phyloP scores from a whole-genome alignment of 1,284 basidiomycete species.

The Inonotus hispidus region DNA sequence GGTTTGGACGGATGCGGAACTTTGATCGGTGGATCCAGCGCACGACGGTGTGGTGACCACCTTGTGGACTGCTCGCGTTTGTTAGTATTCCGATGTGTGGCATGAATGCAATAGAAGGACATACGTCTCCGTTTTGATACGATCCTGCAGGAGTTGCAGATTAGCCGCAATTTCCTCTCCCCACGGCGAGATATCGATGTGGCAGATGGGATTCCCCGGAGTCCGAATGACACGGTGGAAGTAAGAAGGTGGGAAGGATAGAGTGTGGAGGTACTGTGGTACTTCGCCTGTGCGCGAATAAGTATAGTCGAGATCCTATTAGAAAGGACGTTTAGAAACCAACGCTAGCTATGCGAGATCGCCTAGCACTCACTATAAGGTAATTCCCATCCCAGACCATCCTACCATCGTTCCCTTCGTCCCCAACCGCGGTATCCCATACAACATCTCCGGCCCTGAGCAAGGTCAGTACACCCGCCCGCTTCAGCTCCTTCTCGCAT shows the following conservation, averaged over 20 bases:
- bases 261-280: slow-evolving; percentile 66
- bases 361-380: slow-evolving; percentile 54
- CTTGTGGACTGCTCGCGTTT: slow-evolving; percentile 53
- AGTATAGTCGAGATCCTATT: slow-evolving; percentile 74
- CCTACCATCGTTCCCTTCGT: slow-evolving; percentile 74
- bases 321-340: not conserved
- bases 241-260: slow-evolving; percentile 77
- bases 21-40: slow-evolving; percentile 77
- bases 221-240: slow-evolving; percentile 77
- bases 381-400: slow-evolving; percentile 81
- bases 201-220: slow-evolving; percentile 62
- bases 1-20: slow-evolving; percentile 52
- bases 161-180: slow-evolving; percentile 67
- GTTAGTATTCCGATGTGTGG: slow-evolving; percentile 1
- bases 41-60: slow-evolving; percentile 69
- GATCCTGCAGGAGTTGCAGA: slow-evolving; percentile 69
- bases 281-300: slow-evolving; percentile 70
- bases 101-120: slow-evolving; percentile 27
- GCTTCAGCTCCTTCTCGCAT: slow-evolving; percentile 70
- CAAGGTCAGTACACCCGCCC: slow-evolving; percentile 52
- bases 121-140: slow-evolving; percentile 74
- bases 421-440: slow-evolving; percentile 77
- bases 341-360: slow-evolving; percentile 9
- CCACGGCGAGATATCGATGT: slow-evolving; percentile 71
- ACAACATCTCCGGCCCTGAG: slow-evolving; percentile 72